These are phyloP conservation scores for Colletotrichum salicis DNA, from an alignment of 2,329 filamentous ascomycete genomes.

Conservation along the genomic window DNA sequence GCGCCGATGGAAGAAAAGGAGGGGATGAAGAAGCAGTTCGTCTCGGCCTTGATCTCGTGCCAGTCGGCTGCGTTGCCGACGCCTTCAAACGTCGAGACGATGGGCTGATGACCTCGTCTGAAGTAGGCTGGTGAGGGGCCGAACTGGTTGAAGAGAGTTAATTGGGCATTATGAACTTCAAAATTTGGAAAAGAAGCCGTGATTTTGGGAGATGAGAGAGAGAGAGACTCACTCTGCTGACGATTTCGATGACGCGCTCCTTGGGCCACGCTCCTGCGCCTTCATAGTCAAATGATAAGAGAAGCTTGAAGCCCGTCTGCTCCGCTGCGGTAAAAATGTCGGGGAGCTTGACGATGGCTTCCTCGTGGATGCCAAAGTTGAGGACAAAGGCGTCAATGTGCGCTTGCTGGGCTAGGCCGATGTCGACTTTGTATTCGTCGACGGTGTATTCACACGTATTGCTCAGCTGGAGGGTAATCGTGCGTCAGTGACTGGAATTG, in stretches of 20 bases:
- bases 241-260: slow-evolving; percentile 21
- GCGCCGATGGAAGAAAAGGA: slow-evolving; percentile 54
- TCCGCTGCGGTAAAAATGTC: slow-evolving; percentile 31
- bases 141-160: slow-evolving; percentile 6
- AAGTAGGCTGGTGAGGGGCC: slow-evolving; percentile 29
- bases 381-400: slow-evolving; percentile 34
- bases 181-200: too few species aligned
- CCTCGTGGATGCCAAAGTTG: slow-evolving; percentile 33
- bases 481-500: not conserved
- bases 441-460: slow-evolving; percentile 30
- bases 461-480: slow-evolving; percentile 12
- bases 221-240: slow-evolving; percentile 11
- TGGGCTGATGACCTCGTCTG: slow-evolving; percentile 42
- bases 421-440: slow-evolving; percentile 31
- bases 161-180: not conserved
- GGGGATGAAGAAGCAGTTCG: slow-evolving; percentile 56
- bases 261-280: slow-evolving; percentile 32
- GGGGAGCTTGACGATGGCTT: slow-evolving; percentile 31
- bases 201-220: too few species aligned
- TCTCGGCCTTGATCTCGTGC: slow-evolving; percentile 51
- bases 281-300: slow-evolving; percentile 34
- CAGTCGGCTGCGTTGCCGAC: slow-evolving; percentile 53
- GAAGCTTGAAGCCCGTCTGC: slow-evolving; percentile 33
- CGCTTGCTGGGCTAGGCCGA: slow-evolving; percentile 29
- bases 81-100: slow-evolving; percentile 58